Percentiles rank a stretch among this genome's conserved stretches.
phyloP scores from a whole-genome alignment of 345 rosid species.

The Arabis alpina region DNA sequence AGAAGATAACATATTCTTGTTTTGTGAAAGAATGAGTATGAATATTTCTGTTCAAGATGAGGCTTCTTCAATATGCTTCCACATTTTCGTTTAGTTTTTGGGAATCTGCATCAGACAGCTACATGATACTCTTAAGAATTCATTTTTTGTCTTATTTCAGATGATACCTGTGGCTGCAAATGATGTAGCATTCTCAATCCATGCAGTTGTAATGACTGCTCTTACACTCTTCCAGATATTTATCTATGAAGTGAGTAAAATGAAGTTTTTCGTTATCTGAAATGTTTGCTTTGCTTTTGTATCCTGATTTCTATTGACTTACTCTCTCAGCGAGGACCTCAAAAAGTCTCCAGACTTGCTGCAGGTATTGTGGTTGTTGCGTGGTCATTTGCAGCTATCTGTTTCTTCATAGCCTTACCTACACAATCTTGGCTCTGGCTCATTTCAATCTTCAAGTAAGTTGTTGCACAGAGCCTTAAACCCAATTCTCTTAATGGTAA shows the following conservation, averaged over 20 bases:
- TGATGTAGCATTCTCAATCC: slow-evolving; percentile 92
- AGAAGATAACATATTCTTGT: neutral
- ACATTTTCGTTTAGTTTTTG: slow-evolving; percentile 6
- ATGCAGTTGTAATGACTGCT: slow-evolving; percentile 82
- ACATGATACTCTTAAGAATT: slow-evolving; percentile 14
- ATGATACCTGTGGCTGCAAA: slow-evolving; percentile 95
- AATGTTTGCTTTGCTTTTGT: slow-evolving; percentile 7
- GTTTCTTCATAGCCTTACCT: slow-evolving; percentile 80
- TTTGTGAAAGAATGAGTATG: neutral
- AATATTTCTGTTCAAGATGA: neutral
- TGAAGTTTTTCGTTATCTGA: neutral
- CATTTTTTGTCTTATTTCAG: slow-evolving; percentile 53
- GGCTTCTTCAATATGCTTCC: neutral
- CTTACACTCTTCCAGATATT: slow-evolving; percentile 68
- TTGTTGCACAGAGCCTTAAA: neutral
- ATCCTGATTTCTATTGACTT: slow-evolving; percentile 23
- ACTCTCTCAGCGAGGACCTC: slow-evolving; percentile 72
- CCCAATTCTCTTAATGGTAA: neutral
- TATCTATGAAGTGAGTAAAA: slow-evolving; percentile 69
- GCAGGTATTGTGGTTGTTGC: slow-evolving; percentile 54
- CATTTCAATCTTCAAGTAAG: slow-evolving; percentile 78
- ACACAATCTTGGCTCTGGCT: slow-evolving; percentile 87
- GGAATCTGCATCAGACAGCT: neutral
- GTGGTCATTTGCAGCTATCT: slow-evolving; percentile 66
- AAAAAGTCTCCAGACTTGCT: slow-evolving; percentile 72